Conservation (phyloP, 257 asterid species). For the Primulina tabacum region DNA sequence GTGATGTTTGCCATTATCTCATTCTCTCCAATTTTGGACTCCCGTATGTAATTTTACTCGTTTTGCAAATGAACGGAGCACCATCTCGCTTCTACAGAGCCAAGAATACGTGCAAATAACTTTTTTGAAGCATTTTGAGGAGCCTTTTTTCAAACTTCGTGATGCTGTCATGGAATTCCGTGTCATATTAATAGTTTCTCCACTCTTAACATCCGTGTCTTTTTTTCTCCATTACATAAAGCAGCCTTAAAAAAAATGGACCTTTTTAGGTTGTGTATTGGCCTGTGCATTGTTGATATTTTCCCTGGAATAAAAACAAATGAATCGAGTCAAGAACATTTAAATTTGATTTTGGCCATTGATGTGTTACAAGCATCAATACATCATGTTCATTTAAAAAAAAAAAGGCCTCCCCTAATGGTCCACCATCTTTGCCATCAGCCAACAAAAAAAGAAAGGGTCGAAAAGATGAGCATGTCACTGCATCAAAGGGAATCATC, state of each 20-base stretch:
- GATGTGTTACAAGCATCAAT: not conserved
- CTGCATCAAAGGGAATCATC: no score
- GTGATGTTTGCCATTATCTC: not conserved
- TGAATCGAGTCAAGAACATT: not conserved
- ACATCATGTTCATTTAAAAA: no score
- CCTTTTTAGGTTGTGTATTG: not conserved
- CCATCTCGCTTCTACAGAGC: not conserved
- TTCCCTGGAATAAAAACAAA: not conserved
- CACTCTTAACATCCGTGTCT: conserved; percentile 33
- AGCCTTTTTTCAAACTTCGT: conserved; percentile 26
- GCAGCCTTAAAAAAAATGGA: not conserved
- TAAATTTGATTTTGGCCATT: not conserved
- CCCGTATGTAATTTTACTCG: no score
- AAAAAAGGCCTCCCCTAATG: no score
- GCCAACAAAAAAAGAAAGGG: not conserved
- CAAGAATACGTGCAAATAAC: conserved; percentile 11
- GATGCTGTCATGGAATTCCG: conserved; percentile 43
- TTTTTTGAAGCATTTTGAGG: conserved; percentile 31
- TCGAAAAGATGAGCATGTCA: no score
- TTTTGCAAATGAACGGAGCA: no score
- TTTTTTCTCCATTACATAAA: not conserved
- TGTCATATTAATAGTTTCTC: conserved; percentile 54
- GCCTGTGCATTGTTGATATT: not conserved
- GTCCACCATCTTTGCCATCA: not conserved
- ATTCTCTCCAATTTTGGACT: not conserved